These are phyloP conservation scores for Vachellia collinsii DNA, from an alignment of 306 rosid species.

Conservation along the genomic window DNA sequence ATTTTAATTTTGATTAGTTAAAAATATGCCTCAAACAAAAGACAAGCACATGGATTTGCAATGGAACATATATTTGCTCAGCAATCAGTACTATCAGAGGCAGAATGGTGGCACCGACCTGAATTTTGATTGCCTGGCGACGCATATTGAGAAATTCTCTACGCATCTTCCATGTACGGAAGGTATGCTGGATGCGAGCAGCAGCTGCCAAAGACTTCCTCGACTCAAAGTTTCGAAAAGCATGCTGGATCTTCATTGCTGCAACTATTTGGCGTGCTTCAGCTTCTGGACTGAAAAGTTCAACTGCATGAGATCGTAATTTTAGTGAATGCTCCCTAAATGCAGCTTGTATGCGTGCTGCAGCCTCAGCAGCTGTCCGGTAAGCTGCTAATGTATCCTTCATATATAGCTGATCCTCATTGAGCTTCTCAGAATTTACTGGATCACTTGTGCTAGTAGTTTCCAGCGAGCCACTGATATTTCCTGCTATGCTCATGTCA, in stretches of 20 bases:
- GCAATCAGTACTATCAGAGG: conserved; percentile 12
- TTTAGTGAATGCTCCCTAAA: conserved; percentile 79
- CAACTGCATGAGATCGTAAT: conserved; percentile 54
- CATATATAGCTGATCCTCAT: conserved; percentile 72
- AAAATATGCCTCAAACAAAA: conserved; percentile 24
- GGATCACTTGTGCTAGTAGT: conserved; percentile 46
- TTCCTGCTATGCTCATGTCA: conserved; percentile 89
- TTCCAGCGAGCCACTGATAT: conserved; percentile 76
- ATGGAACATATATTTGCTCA: neutral
- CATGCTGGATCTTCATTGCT: conserved; percentile 96
- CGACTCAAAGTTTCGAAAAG: conserved; percentile 72
- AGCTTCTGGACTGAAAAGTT: conserved; percentile 60
- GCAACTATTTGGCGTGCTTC: conserved; percentile 86
- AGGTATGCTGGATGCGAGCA: conserved; percentile 81
- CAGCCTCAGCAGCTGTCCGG: conserved; percentile 91
- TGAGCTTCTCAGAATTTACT: conserved; percentile 55
- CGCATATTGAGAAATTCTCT: conserved; percentile 79
- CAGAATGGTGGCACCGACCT: conserved; percentile 57
- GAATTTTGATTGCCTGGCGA: conserved; percentile 81
- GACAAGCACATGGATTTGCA: neutral
- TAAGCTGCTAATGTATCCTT: conserved; percentile 85
- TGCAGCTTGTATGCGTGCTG: conserved; percentile 88
- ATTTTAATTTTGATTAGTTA: neutral
- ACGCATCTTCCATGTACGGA: conserved; percentile 87
- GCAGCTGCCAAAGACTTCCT: conserved; percentile 73